These are phyloP conservation scores for Thraustotheca clavata DNA, from an alignment of 352 stramenopile species.

Conservation along the genomic window DNA sequence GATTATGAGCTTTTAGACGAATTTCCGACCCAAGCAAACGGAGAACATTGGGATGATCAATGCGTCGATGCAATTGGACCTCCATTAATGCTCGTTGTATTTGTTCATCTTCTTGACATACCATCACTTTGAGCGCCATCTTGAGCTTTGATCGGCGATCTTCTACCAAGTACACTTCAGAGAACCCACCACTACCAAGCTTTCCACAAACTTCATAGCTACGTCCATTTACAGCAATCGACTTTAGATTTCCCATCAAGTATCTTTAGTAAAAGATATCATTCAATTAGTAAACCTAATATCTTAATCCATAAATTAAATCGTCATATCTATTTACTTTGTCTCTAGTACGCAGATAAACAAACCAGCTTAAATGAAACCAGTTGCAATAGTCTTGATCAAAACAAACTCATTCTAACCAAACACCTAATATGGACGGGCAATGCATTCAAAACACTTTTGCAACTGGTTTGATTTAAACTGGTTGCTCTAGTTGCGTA, in stretches of 20 bases:
- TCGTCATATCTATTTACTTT: too few relatives aligned
- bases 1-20: constrained; percentile 20
- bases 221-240: constrained; percentile 48
- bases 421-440: too few relatives aligned
- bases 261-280: background rate
- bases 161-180: constrained; percentile 48
- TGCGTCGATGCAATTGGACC: constrained; percentile 50
- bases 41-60: constrained; percentile 49
- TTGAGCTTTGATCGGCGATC: constrained; percentile 20
- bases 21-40: constrained; percentile 46
- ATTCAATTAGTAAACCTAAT: background rate
- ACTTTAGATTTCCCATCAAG: constrained; percentile 46
- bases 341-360: too few relatives aligned
- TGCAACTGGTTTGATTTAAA: too few relatives aligned
- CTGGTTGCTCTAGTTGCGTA: too few relatives aligned
- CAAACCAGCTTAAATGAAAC: too few relatives aligned
- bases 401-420: too few relatives aligned
- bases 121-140: constrained; percentile 59
- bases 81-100: constrained; percentile 54
- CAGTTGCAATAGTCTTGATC: too few relatives aligned
- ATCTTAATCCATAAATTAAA: too few relatives aligned
- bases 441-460: too few relatives aligned
- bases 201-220: constrained; percentile 41
- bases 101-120: constrained; percentile 42
- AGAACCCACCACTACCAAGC: constrained; percentile 65